These are phyloP conservation scores for Chaetomiaceae sp. DNA, from an alignment of 2,329 filamentous ascomycete species.

Conservation along the genomic window DNA sequence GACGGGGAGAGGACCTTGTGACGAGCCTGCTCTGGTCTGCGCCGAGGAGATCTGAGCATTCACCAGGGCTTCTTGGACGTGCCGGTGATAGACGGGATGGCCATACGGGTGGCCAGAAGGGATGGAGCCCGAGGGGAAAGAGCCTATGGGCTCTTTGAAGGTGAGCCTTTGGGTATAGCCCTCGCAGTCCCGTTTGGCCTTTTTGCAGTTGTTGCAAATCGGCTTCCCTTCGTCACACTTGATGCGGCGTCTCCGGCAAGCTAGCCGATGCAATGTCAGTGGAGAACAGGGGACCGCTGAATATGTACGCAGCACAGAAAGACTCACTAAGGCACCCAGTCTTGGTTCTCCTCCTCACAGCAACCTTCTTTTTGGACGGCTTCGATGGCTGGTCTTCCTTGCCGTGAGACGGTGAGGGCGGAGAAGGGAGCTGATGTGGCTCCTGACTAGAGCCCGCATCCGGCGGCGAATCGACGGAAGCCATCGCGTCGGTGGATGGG, in stretches of 20 bases:
- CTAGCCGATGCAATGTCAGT: slow-evolving; percentile 40
- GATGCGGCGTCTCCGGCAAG: slow-evolving; percentile 90
- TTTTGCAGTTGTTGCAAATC: slow-evolving; percentile 78
- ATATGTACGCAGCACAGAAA: slow-evolving; percentile 15
- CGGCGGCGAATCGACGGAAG: background rate
- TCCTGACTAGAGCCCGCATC: slow-evolving; percentile 1
- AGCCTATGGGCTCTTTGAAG: slow-evolving; percentile 69
- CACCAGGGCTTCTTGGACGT: slow-evolving; percentile 43
- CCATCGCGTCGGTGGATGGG: slow-evolving; percentile 8
- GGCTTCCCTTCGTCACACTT: slow-evolving; percentile 93
- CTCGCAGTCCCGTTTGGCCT: slow-evolving; percentile 78
- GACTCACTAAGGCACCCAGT: slow-evolving; percentile 85
- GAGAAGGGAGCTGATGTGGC: slow-evolving; percentile 3
- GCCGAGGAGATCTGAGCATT: slow-evolving; percentile 40
- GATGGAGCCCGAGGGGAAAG: too few relatives aligned
- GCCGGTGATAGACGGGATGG: slow-evolving; percentile 42
- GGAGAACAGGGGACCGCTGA: background rate
- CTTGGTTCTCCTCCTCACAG: slow-evolving; percentile 71
- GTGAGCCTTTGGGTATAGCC: slow-evolving; percentile 78
- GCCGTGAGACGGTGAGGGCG: slow-evolving; percentile 32
- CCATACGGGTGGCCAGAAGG: slow-evolving; percentile 46
- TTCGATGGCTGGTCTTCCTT: slow-evolving; percentile 30
- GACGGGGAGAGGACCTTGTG: slow-evolving; percentile 37
- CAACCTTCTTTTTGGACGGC: slow-evolving; percentile 44
- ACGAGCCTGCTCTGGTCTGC: slow-evolving; percentile 37